phyloP scores from a whole-genome alignment of 305 asterid species.

The Rubia tinctorum region DNA sequence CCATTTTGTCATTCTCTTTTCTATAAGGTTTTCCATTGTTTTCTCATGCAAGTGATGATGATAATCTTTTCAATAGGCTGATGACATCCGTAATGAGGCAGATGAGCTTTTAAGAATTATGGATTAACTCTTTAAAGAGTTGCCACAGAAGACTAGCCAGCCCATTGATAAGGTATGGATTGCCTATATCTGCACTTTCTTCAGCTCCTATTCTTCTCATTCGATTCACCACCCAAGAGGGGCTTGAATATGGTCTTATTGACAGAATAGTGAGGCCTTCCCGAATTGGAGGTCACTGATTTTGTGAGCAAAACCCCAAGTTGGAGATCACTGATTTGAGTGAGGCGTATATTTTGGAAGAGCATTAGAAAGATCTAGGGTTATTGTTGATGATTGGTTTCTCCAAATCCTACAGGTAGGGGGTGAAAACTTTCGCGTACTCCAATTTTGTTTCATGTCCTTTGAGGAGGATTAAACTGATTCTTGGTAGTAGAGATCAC shows the following conservation, averaged over 20 bases:
- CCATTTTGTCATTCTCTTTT: not conserved
- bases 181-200: not conserved
- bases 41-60: conserved; percentile 10
- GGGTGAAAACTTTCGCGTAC: no score
- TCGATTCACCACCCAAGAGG: conserved; percentile 71
- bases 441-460: no score
- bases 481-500: no score
- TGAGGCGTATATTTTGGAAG: no score
- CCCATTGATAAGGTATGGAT: conserved; percentile 70
- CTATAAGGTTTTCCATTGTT: conserved; percentile 8
- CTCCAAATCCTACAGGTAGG: no score
- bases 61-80: conserved; percentile 55
- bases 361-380: no score
- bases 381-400: no score
- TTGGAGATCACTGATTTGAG: no score
- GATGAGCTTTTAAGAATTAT: conserved; percentile 81
- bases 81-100: conserved; percentile 76
- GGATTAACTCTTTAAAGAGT: conserved; percentile 91
- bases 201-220: conserved; percentile 4
- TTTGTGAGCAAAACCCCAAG: no score
- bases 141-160: conserved; percentile 88
- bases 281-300: no score
- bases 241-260: conserved; percentile 87
- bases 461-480: no score
- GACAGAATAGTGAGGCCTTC: conserved; percentile 75